A percentile compares a stretch with the other conserved stretches of the same genome.
Evolutionary conservation across 2,329 filamentous ascomycete genomes (phyloP).

Genomic region (Paracoccidioides lutzii): DNA sequence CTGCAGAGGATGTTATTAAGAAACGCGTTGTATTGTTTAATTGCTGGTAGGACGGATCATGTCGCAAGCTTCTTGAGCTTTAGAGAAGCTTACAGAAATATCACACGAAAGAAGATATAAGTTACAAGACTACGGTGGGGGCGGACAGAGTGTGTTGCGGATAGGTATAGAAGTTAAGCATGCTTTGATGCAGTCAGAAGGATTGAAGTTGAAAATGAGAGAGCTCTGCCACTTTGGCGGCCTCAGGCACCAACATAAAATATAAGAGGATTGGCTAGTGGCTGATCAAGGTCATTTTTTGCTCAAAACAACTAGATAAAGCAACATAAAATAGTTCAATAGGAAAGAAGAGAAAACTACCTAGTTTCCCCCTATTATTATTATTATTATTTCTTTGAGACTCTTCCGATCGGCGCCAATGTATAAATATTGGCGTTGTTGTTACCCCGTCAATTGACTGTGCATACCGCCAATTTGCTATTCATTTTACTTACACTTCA

Average conservation of each 20-base stretch:
- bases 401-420: no score
- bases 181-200: neutral
- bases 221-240: neutral
- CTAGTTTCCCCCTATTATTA: no score
- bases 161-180: no score
- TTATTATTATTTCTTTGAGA: no score
- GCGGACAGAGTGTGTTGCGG: neutral
- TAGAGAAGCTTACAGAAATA: neutral
- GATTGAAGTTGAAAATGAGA: neutral
- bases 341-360: neutral
- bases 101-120: neutral
- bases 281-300: neutral
- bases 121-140: neutral
- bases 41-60: neutral
- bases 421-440: no score
- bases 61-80: constrained; percentile 1
- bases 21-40: constrained; percentile 3
- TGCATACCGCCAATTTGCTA: neutral
- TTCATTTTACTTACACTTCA: neutral
- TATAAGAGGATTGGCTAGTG: neutral
- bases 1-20: constrained; percentile 2
- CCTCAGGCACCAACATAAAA: constrained; percentile 2
- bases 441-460: neutral
- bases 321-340: neutral
- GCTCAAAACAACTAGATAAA: neutral